Evolutionary conservation across 2,329 filamentous ascomycete species (phyloP).

Genomic region (Curvularia sp.): DNA sequence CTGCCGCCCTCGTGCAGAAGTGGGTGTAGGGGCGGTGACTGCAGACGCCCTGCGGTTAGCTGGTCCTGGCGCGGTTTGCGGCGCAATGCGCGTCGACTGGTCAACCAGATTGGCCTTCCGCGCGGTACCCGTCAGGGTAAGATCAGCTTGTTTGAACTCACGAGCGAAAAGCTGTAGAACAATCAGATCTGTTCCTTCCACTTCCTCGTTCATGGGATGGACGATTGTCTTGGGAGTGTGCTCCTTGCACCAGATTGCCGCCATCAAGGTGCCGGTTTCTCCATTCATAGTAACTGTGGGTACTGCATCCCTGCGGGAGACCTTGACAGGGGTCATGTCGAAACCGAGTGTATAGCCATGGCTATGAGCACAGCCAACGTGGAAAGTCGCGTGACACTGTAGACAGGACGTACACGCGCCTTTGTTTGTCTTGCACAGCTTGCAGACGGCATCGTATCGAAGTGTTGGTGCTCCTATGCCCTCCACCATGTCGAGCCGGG

Average conservation of each 20-base stretch:
- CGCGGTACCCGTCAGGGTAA: constrained; percentile 87
- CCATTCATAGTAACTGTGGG: constrained; percentile 80
- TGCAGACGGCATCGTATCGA: constrained; percentile 80
- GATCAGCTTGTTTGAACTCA: constrained; percentile 93
- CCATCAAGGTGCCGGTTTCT: constrained; percentile 83
- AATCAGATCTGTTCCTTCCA: constrained; percentile 74
- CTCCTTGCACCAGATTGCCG: constrained; percentile 89
- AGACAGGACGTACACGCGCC: constrained; percentile 87
- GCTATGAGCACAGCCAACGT: constrained; percentile 89
- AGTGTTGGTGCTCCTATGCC: constrained; percentile 79
- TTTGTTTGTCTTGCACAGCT: constrained; percentile 76
- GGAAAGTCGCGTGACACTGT: constrained; percentile 74
- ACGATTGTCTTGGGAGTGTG: constrained; percentile 75
- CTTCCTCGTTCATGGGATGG: constrained; percentile 79
- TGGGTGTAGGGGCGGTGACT: constrained; percentile 43
- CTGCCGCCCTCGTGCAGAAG: constrained; percentile 43
- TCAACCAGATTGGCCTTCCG: constrained; percentile 85
- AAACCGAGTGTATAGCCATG: constrained; percentile 86
- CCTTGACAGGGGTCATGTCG: constrained; percentile 88
- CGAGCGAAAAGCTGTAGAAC: constrained; percentile 86
- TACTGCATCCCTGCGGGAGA: constrained; percentile 80
- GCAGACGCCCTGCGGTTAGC: constrained; percentile 54
- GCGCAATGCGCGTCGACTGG: constrained; percentile 63
- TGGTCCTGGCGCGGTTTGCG: constrained; percentile 37
- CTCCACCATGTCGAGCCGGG: constrained; percentile 83